Conservation (phyloP, 192 early-diverging fungal genomes). For the Entomortierella beljakovae region DNA sequence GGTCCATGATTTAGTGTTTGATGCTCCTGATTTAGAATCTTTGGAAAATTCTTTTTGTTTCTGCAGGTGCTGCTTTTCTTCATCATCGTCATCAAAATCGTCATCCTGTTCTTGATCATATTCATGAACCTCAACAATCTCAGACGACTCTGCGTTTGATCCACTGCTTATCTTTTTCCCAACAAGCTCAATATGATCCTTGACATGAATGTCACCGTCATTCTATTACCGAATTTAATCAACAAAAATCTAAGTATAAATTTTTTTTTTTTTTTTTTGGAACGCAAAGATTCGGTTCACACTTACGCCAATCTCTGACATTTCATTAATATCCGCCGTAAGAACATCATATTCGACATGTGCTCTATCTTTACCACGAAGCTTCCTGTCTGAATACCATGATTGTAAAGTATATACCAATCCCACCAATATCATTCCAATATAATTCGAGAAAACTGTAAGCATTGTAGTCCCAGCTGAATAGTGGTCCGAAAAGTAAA, state of each 20-base stretch:
- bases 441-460: constrained; percentile 49
- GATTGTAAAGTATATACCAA: constrained; percentile 34
- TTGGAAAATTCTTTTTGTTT: constrained; percentile 9
- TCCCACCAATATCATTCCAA: constrained; percentile 46
- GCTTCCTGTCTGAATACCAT: constrained; percentile 31
- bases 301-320: constrained; percentile 24
- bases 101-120: constrained; percentile 19
- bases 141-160: background rate
- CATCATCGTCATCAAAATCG: constrained; percentile 30
- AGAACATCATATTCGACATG: constrained; percentile 42
- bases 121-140: background rate
- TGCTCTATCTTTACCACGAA: constrained; percentile 6
- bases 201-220: constrained; percentile 7
- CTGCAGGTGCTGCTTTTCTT: constrained; percentile 3
- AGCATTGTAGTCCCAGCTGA: constrained; percentile 43
- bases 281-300: background rate
- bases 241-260: background rate
- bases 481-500: background rate
- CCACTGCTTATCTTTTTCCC: constrained; percentile 2
- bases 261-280: background rate
- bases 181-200: constrained; percentile 12
- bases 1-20: background rate
- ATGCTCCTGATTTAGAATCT: background rate
- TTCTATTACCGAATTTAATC: background rate
- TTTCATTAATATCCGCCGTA: constrained; percentile 29